Evolutionary conservation across 176 grass and related monocot species (phyloP).

Genomic region (Hordeum marinum): DNA sequence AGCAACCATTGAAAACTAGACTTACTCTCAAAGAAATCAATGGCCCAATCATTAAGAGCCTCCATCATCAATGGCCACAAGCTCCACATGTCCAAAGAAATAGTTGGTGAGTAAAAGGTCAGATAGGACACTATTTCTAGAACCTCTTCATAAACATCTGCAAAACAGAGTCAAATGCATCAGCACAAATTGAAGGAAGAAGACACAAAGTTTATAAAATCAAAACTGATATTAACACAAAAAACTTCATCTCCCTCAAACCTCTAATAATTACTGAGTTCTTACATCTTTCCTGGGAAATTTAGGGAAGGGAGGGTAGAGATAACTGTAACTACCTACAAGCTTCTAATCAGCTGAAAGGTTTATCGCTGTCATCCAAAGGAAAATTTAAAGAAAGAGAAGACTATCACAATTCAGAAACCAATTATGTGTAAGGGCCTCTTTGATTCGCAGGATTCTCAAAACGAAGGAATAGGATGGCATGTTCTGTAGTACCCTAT

Average conservation of each 20-base stretch:
- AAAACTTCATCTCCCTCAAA: neutral
- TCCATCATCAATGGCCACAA: slow-evolving; percentile 92
- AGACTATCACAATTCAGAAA: neutral
- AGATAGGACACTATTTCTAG: slow-evolving; percentile 94
- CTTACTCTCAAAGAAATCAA: slow-evolving; percentile 99
- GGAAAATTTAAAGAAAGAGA: neutral
- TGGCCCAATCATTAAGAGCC: slow-evolving; percentile 91
- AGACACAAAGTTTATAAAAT: neutral
- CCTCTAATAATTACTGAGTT: neutral
- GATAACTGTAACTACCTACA: neutral
- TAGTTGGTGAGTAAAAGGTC: slow-evolving; percentile 83
- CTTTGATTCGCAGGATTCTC: no score
- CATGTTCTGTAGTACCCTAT: no score
- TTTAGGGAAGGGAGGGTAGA: neutral
- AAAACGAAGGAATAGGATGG: no score
- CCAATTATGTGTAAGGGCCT: neutral
- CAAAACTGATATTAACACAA: neutral
- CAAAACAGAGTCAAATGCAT: slow-evolving; percentile 15
- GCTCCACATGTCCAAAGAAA: slow-evolving; percentile 95
- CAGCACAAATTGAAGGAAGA: neutral
- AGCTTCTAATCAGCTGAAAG: neutral
- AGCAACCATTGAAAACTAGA: slow-evolving; percentile 6
- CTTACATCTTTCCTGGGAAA: neutral
- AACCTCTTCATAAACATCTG: slow-evolving; percentile 99
- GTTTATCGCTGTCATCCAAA: neutral